Conservation (phyloP, 208 protist genomes). For the Strigomonas galati region DNA sequence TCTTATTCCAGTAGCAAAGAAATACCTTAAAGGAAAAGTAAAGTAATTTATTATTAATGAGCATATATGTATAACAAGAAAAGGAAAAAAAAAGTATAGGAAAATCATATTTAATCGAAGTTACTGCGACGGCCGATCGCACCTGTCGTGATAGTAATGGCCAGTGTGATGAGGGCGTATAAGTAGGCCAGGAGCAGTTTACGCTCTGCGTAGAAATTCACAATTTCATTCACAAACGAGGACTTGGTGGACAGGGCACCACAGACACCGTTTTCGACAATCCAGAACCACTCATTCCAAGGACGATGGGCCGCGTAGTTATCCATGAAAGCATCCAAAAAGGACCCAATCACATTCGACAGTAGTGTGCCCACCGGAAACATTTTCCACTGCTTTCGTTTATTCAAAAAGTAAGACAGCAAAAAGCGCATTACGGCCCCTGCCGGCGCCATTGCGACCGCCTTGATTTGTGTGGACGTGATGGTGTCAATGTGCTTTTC, state of each 20-base stretch:
- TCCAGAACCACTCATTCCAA: constrained; percentile 27
- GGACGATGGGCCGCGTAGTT: constrained; percentile 19
- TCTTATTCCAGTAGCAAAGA: neutral
- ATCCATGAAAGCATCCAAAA: constrained; percentile 31
- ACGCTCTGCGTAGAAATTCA: constrained; percentile 23
- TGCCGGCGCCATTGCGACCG: constrained; percentile 34
- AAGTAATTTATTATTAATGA: neutral
- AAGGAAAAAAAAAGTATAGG: constrained; percentile 1
- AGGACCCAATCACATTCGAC: constrained; percentile 32
- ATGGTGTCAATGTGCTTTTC: constrained; percentile 16
- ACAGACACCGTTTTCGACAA: constrained; percentile 39
- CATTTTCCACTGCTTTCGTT: constrained; percentile 15
- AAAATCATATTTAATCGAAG: constrained; percentile 5
- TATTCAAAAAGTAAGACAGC: constrained; percentile 42
- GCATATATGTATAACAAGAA: constrained; percentile 3
- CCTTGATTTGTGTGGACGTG: constrained; percentile 24
- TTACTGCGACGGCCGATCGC: constrained; percentile 32
- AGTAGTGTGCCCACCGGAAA: constrained; percentile 55
- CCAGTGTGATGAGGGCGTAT: constrained; percentile 35
- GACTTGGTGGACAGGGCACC: constrained; percentile 56
- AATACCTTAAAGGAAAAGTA: neutral
- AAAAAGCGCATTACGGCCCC: constrained; percentile 46
- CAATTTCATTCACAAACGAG: constrained; percentile 41
- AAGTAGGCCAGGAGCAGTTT: constrained; percentile 24
- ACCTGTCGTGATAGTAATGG: constrained; percentile 25